These are phyloP conservation scores for Geotrichum aggregatum DNA, from an alignment of 1,139 yeast genomes.

Conservation along the genomic window DNA sequence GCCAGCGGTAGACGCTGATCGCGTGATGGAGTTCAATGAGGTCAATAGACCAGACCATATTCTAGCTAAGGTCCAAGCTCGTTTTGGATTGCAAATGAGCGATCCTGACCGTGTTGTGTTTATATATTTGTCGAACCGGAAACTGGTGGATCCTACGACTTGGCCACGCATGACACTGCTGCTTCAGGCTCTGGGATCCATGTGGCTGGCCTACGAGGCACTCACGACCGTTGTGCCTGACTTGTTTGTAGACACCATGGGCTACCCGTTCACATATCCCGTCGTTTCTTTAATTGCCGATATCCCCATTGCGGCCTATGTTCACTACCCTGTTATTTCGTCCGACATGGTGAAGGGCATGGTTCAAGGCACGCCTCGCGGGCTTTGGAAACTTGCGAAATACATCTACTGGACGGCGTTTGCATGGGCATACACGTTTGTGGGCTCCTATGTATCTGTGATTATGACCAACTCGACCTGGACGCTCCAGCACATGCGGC, in stretches of 20 bases:
- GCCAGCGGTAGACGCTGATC: neutral
- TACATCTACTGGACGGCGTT: conserved; percentile 69
- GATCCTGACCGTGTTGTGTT: conserved; percentile 56
- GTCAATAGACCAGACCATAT: conserved; percentile 50
- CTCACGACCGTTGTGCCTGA: conserved; percentile 70
- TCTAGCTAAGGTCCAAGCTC: conserved; percentile 52
- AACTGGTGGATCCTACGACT: conserved; percentile 61
- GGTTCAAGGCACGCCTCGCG: conserved; percentile 21
- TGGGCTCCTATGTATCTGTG: conserved; percentile 64
- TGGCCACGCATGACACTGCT: conserved; percentile 80
- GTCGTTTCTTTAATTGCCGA: conserved; percentile 48
- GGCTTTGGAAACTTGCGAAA: conserved; percentile 43
- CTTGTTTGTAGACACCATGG: conserved; percentile 92
- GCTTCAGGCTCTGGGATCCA: conserved; percentile 84
- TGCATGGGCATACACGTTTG: conserved; percentile 52
- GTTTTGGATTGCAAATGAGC: conserved; percentile 61
- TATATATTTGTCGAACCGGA: conserved; percentile 59
- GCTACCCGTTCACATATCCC: conserved; percentile 75
- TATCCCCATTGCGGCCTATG: conserved; percentile 79
- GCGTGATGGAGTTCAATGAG: conserved; percentile 22
- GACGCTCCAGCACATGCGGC: conserved; percentile 71
- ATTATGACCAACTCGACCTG: conserved; percentile 84
- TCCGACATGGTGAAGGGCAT: conserved; percentile 63
- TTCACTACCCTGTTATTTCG: conserved; percentile 91
- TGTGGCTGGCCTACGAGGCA: conserved; percentile 67